These are phyloP conservation scores for Shiraia sp. DNA, from an alignment of 2,329 filamentous ascomycete species.

Conservation along the genomic window DNA sequence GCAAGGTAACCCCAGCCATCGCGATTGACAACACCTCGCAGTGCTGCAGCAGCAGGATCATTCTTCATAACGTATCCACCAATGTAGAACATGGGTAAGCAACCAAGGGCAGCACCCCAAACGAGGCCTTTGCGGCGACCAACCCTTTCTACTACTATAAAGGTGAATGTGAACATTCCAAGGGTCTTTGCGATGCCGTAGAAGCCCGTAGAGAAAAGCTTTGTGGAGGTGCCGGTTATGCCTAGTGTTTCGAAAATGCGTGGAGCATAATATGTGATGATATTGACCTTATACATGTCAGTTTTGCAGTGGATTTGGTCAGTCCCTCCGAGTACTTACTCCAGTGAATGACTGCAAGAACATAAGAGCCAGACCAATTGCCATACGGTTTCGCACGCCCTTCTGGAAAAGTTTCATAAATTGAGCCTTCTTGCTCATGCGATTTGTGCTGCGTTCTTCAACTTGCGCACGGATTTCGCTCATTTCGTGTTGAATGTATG, in stretches of 20 bases:
- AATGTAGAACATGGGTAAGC: constrained; percentile 56
- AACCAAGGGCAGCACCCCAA: constrained; percentile 54
- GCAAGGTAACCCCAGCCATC: constrained; percentile 56
- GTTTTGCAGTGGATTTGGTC: background rate
- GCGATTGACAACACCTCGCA: constrained; percentile 47
- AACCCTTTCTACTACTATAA: constrained; percentile 46
- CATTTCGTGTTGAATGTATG: constrained; percentile 55
- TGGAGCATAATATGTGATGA: constrained; percentile 44
- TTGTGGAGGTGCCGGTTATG: constrained; percentile 47
- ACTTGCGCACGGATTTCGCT: constrained; percentile 50
- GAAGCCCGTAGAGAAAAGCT: constrained; percentile 55
- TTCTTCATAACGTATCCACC: constrained; percentile 59
- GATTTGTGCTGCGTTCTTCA: constrained; percentile 34
- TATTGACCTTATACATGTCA: constrained; percentile 31
- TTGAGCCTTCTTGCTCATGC: constrained; percentile 32
- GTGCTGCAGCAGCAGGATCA: constrained; percentile 52
- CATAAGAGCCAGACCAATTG: constrained; percentile 45
- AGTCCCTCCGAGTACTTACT: constrained; percentile 13
- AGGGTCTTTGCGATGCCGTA: constrained; percentile 51
- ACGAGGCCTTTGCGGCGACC: constrained; percentile 50
- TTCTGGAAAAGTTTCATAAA: constrained; percentile 45
- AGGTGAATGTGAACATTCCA: constrained; percentile 47
- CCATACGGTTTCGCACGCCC: constrained; percentile 45
- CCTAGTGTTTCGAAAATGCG: constrained; percentile 50
- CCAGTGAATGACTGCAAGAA: constrained; percentile 44